A percentile compares a stretch with the other conserved stretches of the same genome.
Conservation (phyloP, 495 filamentous ascomycete species). For the Filosporella fistucella region DNA sequence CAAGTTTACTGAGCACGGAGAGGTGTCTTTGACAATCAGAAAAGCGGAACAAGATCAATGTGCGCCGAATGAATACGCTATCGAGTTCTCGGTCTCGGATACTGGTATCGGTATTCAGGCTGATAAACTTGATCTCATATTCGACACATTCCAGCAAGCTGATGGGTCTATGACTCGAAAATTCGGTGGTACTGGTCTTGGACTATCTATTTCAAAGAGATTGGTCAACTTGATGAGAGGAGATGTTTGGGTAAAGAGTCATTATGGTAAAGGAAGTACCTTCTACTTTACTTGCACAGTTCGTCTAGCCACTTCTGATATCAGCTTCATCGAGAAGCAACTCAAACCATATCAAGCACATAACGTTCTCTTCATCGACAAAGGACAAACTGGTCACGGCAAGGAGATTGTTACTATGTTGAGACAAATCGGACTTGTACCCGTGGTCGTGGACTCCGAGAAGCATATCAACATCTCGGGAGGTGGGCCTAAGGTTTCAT, state of each 20-base stretch:
- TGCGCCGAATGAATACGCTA: conserved; percentile 75
- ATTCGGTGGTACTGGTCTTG: conserved; percentile 94
- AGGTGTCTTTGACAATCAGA: conserved; percentile 90
- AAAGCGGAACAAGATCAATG: conserved; percentile 67
- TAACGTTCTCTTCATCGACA: conserved; percentile 94
- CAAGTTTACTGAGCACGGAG: conserved; percentile 97
- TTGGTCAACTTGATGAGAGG: conserved; percentile 97
- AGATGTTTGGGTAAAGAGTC: conserved; percentile 93
- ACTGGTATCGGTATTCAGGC: conserved; percentile 96
- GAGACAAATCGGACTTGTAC: conserved; percentile 70
- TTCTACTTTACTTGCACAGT: conserved; percentile 98
- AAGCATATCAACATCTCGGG: conserved; percentile 37
- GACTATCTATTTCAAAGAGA: conserved; percentile 93
- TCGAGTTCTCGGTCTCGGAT: conserved; percentile 95
- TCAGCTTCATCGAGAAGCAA: conserved; percentile 75
- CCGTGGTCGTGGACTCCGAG: conserved; percentile 74
- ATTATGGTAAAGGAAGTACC: conserved; percentile 87
- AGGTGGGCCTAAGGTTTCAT: conserved; percentile 49
- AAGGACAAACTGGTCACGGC: conserved; percentile 75
- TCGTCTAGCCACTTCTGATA: conserved; percentile 77
- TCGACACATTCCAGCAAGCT: conserved; percentile 99
- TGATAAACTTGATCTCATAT: conserved; percentile 96
- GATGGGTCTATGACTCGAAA: conserved; percentile 96
- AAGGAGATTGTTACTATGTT: conserved; percentile 77
- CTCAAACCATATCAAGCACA: conserved; percentile 88